Conservation (phyloP, 257 asterid species). For the Datura wrightii region DNA sequence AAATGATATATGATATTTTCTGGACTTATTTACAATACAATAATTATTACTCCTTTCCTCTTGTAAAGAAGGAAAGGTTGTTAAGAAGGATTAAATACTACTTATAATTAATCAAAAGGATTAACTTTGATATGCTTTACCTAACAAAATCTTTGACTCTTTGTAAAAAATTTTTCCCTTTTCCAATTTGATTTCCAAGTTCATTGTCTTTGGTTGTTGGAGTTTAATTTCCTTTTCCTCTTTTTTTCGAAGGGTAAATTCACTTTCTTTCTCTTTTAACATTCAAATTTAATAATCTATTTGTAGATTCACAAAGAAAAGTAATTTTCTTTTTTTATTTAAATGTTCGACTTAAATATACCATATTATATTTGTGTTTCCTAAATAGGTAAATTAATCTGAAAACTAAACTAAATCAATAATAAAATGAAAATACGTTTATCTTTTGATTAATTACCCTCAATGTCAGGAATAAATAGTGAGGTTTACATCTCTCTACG, state of each 20-base stretch:
- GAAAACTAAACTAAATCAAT: background rate
- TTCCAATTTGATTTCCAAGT: too few species aligned
- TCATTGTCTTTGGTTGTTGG: background rate
- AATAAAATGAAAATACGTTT: too few species aligned
- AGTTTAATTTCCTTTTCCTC: background rate
- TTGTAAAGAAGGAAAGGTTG: background rate
- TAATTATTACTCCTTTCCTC: background rate
- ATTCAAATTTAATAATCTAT: background rate
- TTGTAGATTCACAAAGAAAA: background rate
- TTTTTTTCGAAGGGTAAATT: background rate
- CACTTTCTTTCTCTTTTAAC: too few species aligned
- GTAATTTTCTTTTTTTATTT: too few species aligned
- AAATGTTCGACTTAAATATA: too few species aligned
- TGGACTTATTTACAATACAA: background rate
- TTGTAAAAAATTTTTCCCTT: too few species aligned
- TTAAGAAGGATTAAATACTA: background rate
- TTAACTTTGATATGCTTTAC: background rate
- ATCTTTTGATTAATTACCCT: too few species aligned
- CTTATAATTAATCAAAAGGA: background rate
- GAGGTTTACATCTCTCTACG: too few species aligned
- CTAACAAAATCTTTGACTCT: background rate
- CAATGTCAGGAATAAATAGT: too few species aligned
- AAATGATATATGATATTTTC: background rate
- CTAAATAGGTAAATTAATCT: background rate
- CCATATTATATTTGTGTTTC: background rate